Conservation (phyloP, 164 flowering plant genomes). For the Buxus sempervirens region DNA sequence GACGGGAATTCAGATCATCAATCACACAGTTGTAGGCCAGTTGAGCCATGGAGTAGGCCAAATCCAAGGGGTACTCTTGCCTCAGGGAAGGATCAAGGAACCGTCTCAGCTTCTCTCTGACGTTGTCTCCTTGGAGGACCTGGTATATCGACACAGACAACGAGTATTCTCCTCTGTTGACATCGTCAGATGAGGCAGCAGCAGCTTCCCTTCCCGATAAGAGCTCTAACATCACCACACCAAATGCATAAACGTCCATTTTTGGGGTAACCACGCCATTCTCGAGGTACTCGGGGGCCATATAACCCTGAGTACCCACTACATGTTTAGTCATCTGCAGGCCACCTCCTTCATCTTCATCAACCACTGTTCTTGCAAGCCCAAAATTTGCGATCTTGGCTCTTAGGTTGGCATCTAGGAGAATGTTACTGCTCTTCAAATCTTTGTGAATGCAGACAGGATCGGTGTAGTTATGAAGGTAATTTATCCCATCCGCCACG, state of each 20-base stretch:
- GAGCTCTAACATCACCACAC: conserved; percentile 66
- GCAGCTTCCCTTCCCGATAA: conserved; percentile 60
- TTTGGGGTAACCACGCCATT: conserved; percentile 61
- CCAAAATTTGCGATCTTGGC: conserved; percentile 62
- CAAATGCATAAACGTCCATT: conserved; percentile 67
- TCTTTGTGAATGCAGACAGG: conserved; percentile 64
- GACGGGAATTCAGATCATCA: conserved; percentile 46
- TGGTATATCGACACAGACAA: conserved; percentile 26
- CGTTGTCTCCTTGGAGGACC: conserved; percentile 54
- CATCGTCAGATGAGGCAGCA: conserved; percentile 2
- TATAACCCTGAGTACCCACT: conserved; percentile 63
- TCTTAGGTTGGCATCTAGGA: conserved; percentile 43
- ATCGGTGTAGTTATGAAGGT: conserved; percentile 56
- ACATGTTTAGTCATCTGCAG: conserved; percentile 58
- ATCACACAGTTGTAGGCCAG: conserved; percentile 55
- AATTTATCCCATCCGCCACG: conserved; percentile 59
- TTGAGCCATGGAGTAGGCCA: conserved; percentile 61
- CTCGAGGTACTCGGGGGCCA: conserved; percentile 74
- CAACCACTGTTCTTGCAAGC: conserved; percentile 35
- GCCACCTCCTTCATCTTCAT: conserved; percentile 24
- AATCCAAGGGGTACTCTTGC: conserved; percentile 53
- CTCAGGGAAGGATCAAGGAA: conserved; percentile 46
- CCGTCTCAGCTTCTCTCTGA: conserved; percentile 44
- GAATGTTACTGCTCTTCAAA: conserved; percentile 57
- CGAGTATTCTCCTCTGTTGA: conserved; percentile 24